Percentiles rank a stretch among this genome's conserved stretches.
These are phyloP conservation scores for Pichia sp. DNA, from an alignment of 1,139 yeast genomes.

Conservation along the genomic window DNA sequence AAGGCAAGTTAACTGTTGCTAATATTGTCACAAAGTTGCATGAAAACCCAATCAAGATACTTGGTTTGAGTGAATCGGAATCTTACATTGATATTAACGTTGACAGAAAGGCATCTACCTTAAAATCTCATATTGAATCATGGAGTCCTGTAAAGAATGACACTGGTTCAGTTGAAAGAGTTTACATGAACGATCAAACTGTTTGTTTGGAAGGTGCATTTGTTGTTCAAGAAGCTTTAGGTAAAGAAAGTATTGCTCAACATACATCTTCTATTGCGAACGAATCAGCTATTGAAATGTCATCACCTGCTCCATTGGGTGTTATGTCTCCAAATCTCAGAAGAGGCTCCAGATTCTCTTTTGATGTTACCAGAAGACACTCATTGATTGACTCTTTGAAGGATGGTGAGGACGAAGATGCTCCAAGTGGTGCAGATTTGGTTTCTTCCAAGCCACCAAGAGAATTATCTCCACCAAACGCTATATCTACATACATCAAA, in stretches of 20 bases:
- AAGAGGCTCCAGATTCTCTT: slow-evolving; percentile 44
- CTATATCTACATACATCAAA: slow-evolving; percentile 72
- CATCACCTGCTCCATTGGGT: slow-evolving; percentile 12
- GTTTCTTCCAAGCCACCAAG: slow-evolving; percentile 72
- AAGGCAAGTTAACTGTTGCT: slow-evolving; percentile 64
- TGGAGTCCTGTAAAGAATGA: slow-evolving; percentile 54
- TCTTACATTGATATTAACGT: slow-evolving; percentile 78
- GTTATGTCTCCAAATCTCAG: slow-evolving; percentile 27
- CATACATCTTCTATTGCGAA: slow-evolving; percentile 29
- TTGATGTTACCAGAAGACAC: slow-evolving; percentile 37
- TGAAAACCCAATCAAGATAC: slow-evolving; percentile 76
- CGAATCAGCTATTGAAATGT: slow-evolving; percentile 15
- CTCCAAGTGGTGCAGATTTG: slow-evolving; percentile 61
- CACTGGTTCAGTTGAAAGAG: slow-evolving; percentile 87
- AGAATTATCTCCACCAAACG: slow-evolving; percentile 71
- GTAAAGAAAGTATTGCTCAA: slow-evolving; percentile 46
- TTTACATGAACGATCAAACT: slow-evolving; percentile 70
- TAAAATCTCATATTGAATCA: slow-evolving; percentile 36
- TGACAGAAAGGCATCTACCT: slow-evolving; percentile 55
- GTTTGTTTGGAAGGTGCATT: slow-evolving; percentile 80
- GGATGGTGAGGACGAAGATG: slow-evolving; percentile 41
- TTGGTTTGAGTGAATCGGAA: slow-evolving; percentile 78
- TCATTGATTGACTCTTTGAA: slow-evolving; percentile 38
- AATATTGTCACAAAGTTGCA: slow-evolving; percentile 74
- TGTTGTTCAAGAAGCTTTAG: slow-evolving; percentile 53